A percentile compares a stretch with the other conserved stretches of the same genome.
These are phyloP conservation scores for Chrysoporthe puriensis DNA, from an alignment of 2,329 filamentous ascomycete genomes.

Conservation along the genomic window DNA sequence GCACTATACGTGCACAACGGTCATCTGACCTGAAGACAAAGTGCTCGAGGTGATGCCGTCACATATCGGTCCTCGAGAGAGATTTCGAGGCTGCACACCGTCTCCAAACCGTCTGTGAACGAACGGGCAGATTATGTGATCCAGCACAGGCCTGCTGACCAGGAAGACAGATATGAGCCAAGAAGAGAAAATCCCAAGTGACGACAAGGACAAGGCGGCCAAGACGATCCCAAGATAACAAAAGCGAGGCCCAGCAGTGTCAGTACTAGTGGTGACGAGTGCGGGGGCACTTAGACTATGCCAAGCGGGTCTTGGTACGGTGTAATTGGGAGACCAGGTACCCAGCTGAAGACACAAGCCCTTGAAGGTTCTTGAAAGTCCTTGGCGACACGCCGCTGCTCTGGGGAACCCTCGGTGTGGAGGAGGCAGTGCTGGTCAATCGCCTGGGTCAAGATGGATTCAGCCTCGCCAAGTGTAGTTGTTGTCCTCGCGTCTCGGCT, in stretches of 20 bases:
- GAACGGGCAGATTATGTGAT: background rate
- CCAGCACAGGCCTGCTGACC: no score
- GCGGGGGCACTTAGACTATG: conserved; percentile 1
- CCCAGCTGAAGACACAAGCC: background rate
- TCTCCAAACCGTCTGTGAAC: background rate
- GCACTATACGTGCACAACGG: background rate
- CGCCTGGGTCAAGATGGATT: background rate
- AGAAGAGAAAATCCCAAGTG: background rate
- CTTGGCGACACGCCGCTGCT: background rate
- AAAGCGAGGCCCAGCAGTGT: conserved; percentile 14
- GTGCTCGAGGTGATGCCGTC: background rate
- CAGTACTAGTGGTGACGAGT: conserved; percentile 18
- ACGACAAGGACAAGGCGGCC: conserved; percentile 14
- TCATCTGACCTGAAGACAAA: background rate
- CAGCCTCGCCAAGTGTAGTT: background rate
- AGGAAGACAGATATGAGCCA: no score
- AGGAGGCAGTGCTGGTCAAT: background rate
- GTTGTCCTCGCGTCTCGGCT: background rate
- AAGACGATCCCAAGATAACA: conserved; percentile 16
- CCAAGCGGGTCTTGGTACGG: background rate
- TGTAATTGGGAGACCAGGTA: background rate
- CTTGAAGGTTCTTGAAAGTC: background rate
- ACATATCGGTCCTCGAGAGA: background rate
- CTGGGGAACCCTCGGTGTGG: background rate
- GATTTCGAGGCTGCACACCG: background rate